Conservation (phyloP, 2,329 filamentous ascomycete genomes). For the Colletotrichum caudatum region DNA sequence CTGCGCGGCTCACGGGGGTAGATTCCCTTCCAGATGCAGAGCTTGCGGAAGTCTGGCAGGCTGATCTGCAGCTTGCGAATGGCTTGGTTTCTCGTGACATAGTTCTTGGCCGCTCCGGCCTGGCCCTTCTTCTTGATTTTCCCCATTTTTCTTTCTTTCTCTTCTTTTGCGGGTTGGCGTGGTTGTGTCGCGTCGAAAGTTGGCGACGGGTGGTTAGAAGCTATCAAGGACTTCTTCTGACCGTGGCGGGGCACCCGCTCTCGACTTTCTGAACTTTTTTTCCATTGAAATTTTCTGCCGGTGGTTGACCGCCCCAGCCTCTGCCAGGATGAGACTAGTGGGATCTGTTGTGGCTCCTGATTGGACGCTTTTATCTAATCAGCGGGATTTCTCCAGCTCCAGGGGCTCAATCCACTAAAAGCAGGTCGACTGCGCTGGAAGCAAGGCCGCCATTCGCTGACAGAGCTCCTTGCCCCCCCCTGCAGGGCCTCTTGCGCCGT, state of each 20-base stretch:
- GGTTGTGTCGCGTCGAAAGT: constrained; percentile 41
- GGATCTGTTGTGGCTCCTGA: not conserved
- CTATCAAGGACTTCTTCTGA: constrained; percentile 37
- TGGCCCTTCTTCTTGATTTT: constrained; percentile 93
- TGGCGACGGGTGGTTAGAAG: constrained; percentile 37
- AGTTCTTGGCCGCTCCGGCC: constrained; percentile 96
- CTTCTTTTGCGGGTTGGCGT: constrained; percentile 28
- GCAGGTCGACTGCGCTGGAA: constrained; percentile 27
- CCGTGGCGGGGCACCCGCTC: constrained; percentile 50
- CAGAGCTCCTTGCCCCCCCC: constrained; percentile 4
- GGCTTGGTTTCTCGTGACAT: constrained; percentile 95
- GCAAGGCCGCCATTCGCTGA: constrained; percentile 28
- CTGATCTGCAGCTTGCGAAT: constrained; percentile 98
- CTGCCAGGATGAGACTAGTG: constrained; percentile 26
- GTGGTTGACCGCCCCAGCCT: constrained; percentile 38
- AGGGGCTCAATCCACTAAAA: constrained; percentile 37
- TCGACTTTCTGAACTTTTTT: constrained; percentile 48
- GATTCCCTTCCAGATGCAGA: constrained; percentile 99
- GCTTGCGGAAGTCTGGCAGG: constrained; percentile 94
- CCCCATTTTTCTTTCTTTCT: constrained; percentile 62
- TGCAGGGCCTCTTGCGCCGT: not conserved
- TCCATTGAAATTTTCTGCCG: constrained; percentile 46
- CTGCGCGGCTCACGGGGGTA: constrained; percentile 97
- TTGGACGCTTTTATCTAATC: constrained; percentile 38
- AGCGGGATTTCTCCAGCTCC: constrained; percentile 25